phyloP scores from a whole-genome alignment of 2,329 filamentous ascomycete species.

The Alternaria consortialis region DNA sequence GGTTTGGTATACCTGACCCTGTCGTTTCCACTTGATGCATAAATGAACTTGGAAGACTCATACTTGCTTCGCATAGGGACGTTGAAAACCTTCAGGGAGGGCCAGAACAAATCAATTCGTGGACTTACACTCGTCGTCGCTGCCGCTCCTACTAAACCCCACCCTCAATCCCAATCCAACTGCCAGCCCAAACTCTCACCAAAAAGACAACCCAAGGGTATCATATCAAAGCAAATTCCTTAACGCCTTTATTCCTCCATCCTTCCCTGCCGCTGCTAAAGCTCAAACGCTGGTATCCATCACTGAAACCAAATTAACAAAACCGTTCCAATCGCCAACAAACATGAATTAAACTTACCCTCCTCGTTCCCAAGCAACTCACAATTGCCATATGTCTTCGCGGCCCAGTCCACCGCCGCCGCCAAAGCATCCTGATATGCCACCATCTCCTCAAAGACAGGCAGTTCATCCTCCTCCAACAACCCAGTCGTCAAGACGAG shows the following conservation, averaged over 20 bases:
- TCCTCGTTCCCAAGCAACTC: not conserved
- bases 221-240: not conserved
- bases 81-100: too few relatives aligned
- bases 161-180: not conserved
- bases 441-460: not conserved
- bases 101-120: not conserved
- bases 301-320: not conserved
- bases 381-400: not conserved
- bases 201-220: not conserved
- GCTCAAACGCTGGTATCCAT: not conserved
- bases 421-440: too few relatives aligned
- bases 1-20: too few relatives aligned
- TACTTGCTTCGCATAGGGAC: not conserved
- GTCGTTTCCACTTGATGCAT: too few relatives aligned
- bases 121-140: not conserved
- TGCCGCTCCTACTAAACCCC: not conserved
- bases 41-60: not conserved
- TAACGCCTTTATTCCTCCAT: not conserved
- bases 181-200: not conserved
- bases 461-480: not conserved
- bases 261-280: not conserved
- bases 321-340: not conserved
- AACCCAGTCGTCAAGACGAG: not conserved
- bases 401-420: not conserved
- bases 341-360: not conserved